Conservation (phyloP, 2,329 filamentous ascomycete genomes). For the Cordyceps cicadae region DNA sequence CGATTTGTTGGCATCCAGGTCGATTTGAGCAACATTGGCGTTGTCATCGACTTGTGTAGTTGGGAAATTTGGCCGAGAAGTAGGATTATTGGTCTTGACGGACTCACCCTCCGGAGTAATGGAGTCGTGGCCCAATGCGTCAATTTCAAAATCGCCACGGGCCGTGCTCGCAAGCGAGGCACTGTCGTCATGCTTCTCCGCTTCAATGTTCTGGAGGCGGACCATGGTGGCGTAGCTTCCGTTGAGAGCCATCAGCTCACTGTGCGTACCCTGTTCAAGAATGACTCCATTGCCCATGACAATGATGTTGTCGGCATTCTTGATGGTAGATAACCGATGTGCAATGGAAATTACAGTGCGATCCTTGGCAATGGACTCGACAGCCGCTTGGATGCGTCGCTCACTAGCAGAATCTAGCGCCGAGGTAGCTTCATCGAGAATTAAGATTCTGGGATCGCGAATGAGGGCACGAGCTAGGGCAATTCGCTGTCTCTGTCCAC, state of each 20-base stretch:
- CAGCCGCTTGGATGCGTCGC: slow-evolving; percentile 41
- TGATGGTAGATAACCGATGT: slow-evolving; percentile 53
- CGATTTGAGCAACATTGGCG: slow-evolving; percentile 18
- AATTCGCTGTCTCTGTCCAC: slow-evolving; percentile 53
- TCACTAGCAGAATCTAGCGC: slow-evolving; percentile 53
- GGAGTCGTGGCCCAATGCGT: slow-evolving; percentile 28
- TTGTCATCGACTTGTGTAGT: slow-evolving; percentile 28
- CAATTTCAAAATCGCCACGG: slow-evolving; percentile 35
- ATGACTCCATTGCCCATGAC: slow-evolving; percentile 54
- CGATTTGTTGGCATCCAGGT: slow-evolving; percentile 33
- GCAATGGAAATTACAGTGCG: slow-evolving; percentile 61
- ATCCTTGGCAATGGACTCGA: slow-evolving; percentile 38
- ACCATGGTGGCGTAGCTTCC: slow-evolving; percentile 47
- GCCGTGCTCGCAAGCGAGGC: slow-evolving; percentile 25
- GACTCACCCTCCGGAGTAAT: slow-evolving; percentile 21
- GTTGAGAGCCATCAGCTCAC: slow-evolving; percentile 45
- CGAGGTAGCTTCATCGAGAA: slow-evolving; percentile 55
- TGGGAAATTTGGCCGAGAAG: slow-evolving; percentile 23
- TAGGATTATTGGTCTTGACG: slow-evolving; percentile 32
- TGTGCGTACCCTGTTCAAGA: slow-evolving; percentile 56
- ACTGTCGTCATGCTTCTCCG: slow-evolving; percentile 21
- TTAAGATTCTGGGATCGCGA: slow-evolving; percentile 46
- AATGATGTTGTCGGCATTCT: slow-evolving; percentile 58
- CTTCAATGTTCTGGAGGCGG: slow-evolving; percentile 31
- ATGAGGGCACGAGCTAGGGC: slow-evolving; percentile 51